phyloP scores from a whole-genome alignment of 352 stramenopile species.

The Phytophthora litchii region DNA sequence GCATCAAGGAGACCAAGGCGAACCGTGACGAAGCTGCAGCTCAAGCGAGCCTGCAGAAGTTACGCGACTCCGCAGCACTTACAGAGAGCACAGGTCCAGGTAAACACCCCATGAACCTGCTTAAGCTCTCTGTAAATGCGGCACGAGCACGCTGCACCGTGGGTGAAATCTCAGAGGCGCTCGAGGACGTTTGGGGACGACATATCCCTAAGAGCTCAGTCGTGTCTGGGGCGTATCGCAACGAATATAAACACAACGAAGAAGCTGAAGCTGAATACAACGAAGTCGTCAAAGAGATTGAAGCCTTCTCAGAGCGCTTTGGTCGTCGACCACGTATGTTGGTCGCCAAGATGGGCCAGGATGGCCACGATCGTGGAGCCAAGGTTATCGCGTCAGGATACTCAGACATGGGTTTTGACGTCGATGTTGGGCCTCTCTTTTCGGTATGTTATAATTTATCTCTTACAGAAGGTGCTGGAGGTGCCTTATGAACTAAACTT shows the following conservation, averaged over 20 bases:
- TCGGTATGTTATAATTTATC: constrained; percentile 49
- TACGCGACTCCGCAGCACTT: constrained; percentile 57
- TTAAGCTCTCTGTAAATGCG: constrained; percentile 94
- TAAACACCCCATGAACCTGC: constrained; percentile 93
- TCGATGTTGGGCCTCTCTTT: constrained; percentile 97
- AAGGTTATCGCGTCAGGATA: constrained; percentile 97
- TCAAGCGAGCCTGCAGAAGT: constrained; percentile 54
- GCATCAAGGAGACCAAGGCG: constrained; percentile 85
- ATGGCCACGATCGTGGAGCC: constrained; percentile 96
- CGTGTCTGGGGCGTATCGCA: constrained; percentile 60
- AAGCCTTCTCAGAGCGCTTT: constrained; percentile 92
- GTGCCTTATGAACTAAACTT: constrained; percentile 3
- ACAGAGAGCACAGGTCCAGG: constrained; percentile 75
- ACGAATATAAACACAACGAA: constrained; percentile 61
- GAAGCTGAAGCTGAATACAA: constrained; percentile 90
- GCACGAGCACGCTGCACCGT: constrained; percentile 91
- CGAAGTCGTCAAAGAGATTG: constrained; percentile 85
- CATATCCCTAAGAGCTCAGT: constrained; percentile 88
- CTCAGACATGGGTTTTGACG: constrained; percentile 97
- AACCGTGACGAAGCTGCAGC: constrained; percentile 82
- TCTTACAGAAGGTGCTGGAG: background rate
- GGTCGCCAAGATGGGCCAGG: constrained; percentile 96
- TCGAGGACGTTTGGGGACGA: constrained; percentile 95
- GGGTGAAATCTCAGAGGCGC: constrained; percentile 94
- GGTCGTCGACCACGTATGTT: constrained; percentile 94